Conservation (phyloP, 352 stramenopile genomes). For the Pythium rishiriense region DNA sequence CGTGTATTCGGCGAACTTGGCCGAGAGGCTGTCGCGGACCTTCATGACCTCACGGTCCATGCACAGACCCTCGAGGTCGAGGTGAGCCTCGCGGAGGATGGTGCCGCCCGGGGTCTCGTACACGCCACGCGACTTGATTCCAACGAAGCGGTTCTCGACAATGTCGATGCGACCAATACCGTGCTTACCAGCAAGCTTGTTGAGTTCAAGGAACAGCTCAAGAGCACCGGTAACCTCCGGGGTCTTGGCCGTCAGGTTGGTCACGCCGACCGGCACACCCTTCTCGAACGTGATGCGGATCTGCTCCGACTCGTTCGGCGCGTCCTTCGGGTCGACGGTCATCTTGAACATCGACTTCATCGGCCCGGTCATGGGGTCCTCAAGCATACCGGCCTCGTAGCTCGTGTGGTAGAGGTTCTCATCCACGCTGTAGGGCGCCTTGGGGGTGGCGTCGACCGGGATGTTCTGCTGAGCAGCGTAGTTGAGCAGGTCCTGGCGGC, state of each 20-base stretch:
- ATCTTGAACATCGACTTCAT: conserved; percentile 98
- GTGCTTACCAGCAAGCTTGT: conserved; percentile 96
- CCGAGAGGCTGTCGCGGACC: conserved; percentile 89
- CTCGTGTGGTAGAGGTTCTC: conserved; percentile 99
- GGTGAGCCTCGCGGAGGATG: conserved; percentile 86
- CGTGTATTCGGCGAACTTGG: conserved; percentile 97
- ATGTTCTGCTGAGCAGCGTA: conserved; percentile 98
- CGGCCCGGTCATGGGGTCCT: conserved; percentile 92
- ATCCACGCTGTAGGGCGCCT: conserved; percentile 98
- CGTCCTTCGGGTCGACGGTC: conserved; percentile 94
- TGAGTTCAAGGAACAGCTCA: conserved; percentile 97
- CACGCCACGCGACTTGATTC: conserved; percentile 98
- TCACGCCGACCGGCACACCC: conserved; percentile 92
- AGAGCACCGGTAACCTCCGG: conserved; percentile 91
- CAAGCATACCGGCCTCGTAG: conserved; percentile 97
- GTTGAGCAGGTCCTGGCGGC: conserved; percentile 94
- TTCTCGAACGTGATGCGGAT: conserved; percentile 96
- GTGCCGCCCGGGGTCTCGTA: conserved; percentile 99
- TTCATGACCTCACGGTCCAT: conserved; percentile 97
- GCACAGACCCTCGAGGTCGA: conserved; percentile 94
- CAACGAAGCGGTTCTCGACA: conserved; percentile 99
- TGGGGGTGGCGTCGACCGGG: conserved; percentile 96
- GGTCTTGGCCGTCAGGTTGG: conserved; percentile 87
- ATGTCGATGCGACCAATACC: conserved; percentile 98
- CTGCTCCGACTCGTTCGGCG: conserved; percentile 88